Evolutionary conservation across 2,329 filamentous ascomycete species (phyloP).

Genomic region (Fusarium sp.): DNA sequence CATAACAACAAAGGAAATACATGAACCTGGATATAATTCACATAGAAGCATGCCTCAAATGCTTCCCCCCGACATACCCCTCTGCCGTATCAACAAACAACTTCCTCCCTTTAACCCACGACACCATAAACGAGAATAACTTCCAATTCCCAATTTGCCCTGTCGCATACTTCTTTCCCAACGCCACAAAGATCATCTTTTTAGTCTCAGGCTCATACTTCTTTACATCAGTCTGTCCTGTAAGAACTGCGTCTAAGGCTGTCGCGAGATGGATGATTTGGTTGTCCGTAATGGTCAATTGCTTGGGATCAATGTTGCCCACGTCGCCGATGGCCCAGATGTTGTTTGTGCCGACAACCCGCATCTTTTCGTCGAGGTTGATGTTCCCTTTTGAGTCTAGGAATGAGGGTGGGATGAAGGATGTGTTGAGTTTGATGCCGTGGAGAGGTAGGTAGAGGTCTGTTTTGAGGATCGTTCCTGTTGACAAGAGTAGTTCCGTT

Average conservation of each 20-base stretch:
- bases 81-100: constrained; percentile 50
- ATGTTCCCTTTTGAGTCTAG: constrained; percentile 51
- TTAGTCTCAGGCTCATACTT: constrained; percentile 43
- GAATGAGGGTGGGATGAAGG: constrained; percentile 53
- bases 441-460: constrained; percentile 60
- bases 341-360: constrained; percentile 50
- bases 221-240: constrained; percentile 11
- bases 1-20: no score
- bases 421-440: constrained; percentile 58
- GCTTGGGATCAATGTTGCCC: constrained; percentile 56
- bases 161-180: constrained; percentile 46
- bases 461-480: constrained; percentile 46
- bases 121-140: constrained; percentile 49
- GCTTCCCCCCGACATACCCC: constrained; percentile 48
- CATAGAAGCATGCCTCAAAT: constrained; percentile 47
- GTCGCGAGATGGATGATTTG: constrained; percentile 50
- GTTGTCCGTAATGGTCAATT: constrained; percentile 49
- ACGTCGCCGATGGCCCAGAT: constrained; percentile 59
- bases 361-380: constrained; percentile 50
- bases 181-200: constrained; percentile 48
- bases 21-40: no score
- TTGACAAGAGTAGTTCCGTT: constrained; percentile 48
- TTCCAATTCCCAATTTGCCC: constrained; percentile 52
- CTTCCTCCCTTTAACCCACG: constrained; percentile 51
- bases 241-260: constrained; percentile 48